These are phyloP conservation scores for Boletus sensibilis DNA, from an alignment of 768 basidiomycete species.

Conservation along the genomic window DNA sequence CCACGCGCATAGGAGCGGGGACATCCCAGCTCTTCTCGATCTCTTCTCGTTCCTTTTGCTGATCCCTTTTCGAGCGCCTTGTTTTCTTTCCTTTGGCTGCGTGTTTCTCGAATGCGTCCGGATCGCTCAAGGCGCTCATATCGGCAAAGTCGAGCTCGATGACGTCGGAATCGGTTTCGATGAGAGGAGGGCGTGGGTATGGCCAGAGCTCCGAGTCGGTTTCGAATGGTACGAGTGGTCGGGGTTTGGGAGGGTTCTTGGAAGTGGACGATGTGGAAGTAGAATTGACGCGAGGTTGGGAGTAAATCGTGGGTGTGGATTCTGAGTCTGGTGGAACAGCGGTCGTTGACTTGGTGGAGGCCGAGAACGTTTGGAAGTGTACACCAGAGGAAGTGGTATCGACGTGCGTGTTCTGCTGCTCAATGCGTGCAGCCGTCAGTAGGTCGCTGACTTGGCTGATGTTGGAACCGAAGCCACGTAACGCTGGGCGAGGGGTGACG, in stretches of 20 bases:
- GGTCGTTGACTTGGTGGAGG: background rate
- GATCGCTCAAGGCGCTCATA: conserved; percentile 69
- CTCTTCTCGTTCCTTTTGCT: conserved; percentile 41
- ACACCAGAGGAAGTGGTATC: conserved; percentile 6
- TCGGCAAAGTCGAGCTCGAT: conserved; percentile 77
- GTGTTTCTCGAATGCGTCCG: conserved; percentile 49
- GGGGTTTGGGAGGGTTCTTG: conserved; percentile 28
- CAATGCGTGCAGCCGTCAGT: conserved; percentile 24
- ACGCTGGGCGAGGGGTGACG: conserved; percentile 60
- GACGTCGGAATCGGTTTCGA: conserved; percentile 51
- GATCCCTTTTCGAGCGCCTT: conserved; percentile 34
- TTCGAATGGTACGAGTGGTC: conserved; percentile 58
- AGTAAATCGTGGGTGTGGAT: conserved; percentile 13
- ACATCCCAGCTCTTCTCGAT: conserved; percentile 66
- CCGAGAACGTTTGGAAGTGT: conserved; percentile 3
- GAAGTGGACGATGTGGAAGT: conserved; percentile 10
- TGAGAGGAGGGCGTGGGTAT: conserved; percentile 50
- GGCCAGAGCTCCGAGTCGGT: conserved; percentile 72
- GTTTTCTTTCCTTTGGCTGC: conserved; percentile 26
- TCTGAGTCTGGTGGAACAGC: conserved; percentile 3
- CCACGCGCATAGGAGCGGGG: conserved; percentile 31
- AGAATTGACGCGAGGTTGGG: conserved; percentile 8
- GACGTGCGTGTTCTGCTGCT: conserved; percentile 14
- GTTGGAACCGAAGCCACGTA: conserved; percentile 37
- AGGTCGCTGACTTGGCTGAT: conserved; percentile 32